A percentile compares a stretch with the other conserved stretches of the same genome.
These are phyloP conservation scores for Penicillium sp. DNA, from an alignment of 2,329 filamentous ascomycete genomes.

Conservation along the genomic window DNA sequence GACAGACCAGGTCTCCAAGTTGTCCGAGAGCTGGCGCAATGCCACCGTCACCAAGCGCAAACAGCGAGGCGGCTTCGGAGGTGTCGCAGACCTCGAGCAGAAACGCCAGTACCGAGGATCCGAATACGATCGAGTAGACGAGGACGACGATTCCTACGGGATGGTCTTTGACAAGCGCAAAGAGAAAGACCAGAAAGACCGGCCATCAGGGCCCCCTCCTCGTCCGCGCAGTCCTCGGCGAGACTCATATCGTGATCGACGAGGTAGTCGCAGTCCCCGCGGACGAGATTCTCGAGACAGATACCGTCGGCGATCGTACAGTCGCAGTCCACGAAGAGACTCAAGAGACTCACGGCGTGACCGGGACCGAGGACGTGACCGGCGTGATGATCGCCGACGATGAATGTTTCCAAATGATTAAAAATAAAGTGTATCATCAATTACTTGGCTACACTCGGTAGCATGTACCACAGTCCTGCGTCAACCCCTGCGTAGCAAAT, in stretches of 20 bases:
- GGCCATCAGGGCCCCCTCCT: conserved; percentile 12
- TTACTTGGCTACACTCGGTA: background rate
- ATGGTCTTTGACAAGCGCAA: conserved; percentile 72
- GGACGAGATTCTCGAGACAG: conserved; percentile 29
- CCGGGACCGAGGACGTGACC: conserved; percentile 30
- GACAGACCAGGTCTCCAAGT: conserved; percentile 58
- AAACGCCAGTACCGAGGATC: conserved; percentile 83
- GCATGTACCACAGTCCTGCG: background rate
- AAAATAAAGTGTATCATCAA: background rate
- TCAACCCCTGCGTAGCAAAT: background rate
- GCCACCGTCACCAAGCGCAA: conserved; percentile 78
- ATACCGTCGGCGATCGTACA: conserved; percentile 40
- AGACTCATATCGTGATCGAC: conserved; percentile 30
- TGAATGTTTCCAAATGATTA: conserved; percentile 16
- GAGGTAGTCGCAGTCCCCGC: conserved; percentile 29
- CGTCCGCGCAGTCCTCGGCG: conserved; percentile 44
- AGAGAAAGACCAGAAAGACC: conserved; percentile 7
- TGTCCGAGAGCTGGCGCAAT: conserved; percentile 86
- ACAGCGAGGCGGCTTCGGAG: conserved; percentile 78
- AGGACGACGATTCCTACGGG: conserved; percentile 61
- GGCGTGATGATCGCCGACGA: conserved; percentile 27
- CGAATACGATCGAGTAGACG: conserved; percentile 47
- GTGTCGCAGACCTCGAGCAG: conserved; percentile 83
- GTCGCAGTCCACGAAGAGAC: conserved; percentile 28
- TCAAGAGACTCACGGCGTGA: conserved; percentile 25